Base-by-base conservation (phyloP, 371 early-diverging fungal species). In the Rhizopus arrhizus region DNA sequence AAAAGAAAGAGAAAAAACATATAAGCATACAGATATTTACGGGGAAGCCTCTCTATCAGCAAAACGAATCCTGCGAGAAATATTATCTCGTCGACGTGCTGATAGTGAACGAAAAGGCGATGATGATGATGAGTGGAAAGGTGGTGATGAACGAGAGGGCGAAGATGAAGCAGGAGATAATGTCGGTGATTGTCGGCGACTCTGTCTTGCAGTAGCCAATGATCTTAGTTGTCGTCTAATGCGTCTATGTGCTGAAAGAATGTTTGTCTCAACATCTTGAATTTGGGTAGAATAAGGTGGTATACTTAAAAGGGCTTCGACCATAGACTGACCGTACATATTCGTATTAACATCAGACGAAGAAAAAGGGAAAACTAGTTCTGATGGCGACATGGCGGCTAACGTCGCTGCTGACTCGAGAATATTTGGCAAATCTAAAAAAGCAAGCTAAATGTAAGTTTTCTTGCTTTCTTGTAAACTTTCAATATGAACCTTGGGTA, bases 211-310 rank as follows among this genome's bases (percentile, higher is more conserved):
- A n/a, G 5, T 47, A 28, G 47, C 68, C 31, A 73, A 52, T 42
- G 61, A 51, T 38, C 59, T 58, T 9, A 76, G 36, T 40, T 73
- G 77, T 5, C 73, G 71, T 54, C 68, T 57, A 35, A 76, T 73
- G 41, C 77, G 71, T 33, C 69, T 66, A 51, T 76, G 73, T 15
- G 71, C 72, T 7, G 70, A 53, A 29, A 68, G 53, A 36, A 76
- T 76, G 33, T 52, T 70, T 7, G 49, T 49, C 29, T 76, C 77
- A 3, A 76, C 38, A 4, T 56, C 40, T 32, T 66, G 69, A 41
- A 73, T 62, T 0, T 65, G 73, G n/a, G 52, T 55, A 4, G 71
- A 66, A 56, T 76, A 73, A 34, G 73, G 73, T 16, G 73, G 73
- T 33, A 66, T 61, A 15, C 67, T 71, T 12, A 76, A 49, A 22